A percentile compares a stretch with the other conserved stretches of the same genome.
These are phyloP conservation scores for Xylariaceae sp. DNA, from an alignment of 2,329 filamentous ascomycete species.

Conservation along the genomic window DNA sequence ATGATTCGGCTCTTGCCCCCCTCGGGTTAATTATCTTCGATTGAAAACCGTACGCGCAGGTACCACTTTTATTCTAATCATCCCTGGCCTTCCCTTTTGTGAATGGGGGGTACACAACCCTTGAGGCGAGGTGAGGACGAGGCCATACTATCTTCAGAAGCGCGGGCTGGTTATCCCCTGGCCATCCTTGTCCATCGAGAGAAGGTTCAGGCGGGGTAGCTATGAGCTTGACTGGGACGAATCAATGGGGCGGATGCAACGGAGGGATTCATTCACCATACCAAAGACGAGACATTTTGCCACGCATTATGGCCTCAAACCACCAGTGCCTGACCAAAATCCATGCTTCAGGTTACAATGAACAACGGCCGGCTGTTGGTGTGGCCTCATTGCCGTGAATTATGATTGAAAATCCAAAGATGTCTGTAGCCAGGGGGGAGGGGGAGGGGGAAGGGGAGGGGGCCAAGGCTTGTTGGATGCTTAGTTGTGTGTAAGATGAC, in stretches of 20 bases:
- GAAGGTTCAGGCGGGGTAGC: constrained; percentile 23
- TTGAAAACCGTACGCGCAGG: not conserved
- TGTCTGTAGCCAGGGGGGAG: no score
- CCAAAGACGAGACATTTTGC: constrained; percentile 14
- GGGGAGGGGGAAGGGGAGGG: no score
- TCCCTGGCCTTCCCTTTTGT: constrained; percentile 1
- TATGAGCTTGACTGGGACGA: constrained; percentile 9
- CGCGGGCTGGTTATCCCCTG: constrained; percentile 1
- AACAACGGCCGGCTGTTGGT: no score
- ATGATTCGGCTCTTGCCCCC: not conserved
- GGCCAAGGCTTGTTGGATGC: no score
- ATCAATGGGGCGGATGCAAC: constrained; percentile 14
- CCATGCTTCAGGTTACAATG: no score
- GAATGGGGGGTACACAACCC: constrained; percentile 1
- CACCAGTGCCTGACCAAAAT: constrained; percentile 19
- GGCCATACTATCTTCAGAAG: constrained; percentile 7
- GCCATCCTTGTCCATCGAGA: not conserved
- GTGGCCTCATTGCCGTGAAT: no score
- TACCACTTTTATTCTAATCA: constrained; percentile 1
- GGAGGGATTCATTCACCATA: constrained; percentile 6
- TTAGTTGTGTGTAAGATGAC: constrained; percentile 22
- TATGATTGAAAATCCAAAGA: no score
- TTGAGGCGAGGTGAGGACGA: constrained; percentile 5
- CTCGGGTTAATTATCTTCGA: not conserved
- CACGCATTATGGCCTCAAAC: constrained; percentile 25